Evolutionary conservation across 306 rosid genomes (phyloP).

Genomic region (Benincasa hispida): DNA sequence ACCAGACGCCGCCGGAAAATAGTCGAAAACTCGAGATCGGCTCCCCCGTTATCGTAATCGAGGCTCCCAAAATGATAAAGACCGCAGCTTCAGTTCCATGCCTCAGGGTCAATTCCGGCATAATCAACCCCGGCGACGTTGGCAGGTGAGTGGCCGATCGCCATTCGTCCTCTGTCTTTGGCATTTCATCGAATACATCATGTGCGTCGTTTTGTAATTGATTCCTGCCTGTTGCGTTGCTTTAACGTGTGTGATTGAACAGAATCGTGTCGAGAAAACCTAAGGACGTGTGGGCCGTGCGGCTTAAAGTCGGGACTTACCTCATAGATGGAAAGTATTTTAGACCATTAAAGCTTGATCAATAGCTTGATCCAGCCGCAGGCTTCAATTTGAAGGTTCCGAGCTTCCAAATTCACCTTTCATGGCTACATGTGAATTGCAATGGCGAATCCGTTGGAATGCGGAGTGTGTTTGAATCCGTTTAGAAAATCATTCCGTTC

Average conservation of each 20-base stretch:
- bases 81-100: slow-evolving; percentile 69
- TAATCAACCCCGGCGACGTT: slow-evolving; percentile 75
- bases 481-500: background rate
- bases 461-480: background rate
- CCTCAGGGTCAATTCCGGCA: slow-evolving; percentile 54
- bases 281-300: slow-evolving; percentile 74
- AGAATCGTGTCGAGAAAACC: slow-evolving; percentile 86
- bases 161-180: background rate
- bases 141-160: slow-evolving; percentile 44
- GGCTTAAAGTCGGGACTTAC: slow-evolving; percentile 62
- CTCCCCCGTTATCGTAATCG: slow-evolving; percentile 57
- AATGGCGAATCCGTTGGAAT: background rate
- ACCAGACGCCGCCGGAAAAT: slow-evolving; percentile 10
- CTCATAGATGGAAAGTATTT: slow-evolving; percentile 82
- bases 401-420: background rate
- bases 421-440: background rate
- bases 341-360: slow-evolving; percentile 55
- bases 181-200: background rate
- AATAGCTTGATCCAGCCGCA: background rate
- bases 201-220: background rate
- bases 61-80: slow-evolving; percentile 68
- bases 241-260: background rate
- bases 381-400: background rate
- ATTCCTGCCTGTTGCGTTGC: background rate
- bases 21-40: slow-evolving; percentile 41